A percentile compares a stretch with the other conserved stretches of the same genome.
Evolutionary conservation across 1,284 basidiomycete species (phyloP).

Genomic region (Sphaerobolus stellatus): DNA sequence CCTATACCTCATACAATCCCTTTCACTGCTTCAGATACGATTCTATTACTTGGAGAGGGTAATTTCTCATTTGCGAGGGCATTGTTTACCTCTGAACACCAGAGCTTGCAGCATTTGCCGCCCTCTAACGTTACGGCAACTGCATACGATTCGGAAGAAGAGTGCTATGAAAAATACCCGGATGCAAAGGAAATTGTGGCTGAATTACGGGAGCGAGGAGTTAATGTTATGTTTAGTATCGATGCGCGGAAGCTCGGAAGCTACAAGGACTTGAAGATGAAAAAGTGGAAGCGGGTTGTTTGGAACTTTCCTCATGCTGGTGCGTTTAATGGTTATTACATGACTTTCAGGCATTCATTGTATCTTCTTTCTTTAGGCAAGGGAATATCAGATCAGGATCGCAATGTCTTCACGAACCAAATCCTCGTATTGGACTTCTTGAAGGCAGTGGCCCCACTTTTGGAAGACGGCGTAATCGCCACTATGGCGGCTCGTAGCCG

Average conservation of each 20-base stretch:
- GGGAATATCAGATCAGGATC: constrained; percentile 91
- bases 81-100: constrained; percentile 58
- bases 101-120: constrained; percentile 53
- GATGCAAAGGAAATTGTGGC: constrained; percentile 67
- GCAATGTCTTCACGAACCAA: constrained; percentile 93
- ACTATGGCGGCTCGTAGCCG: constrained; percentile 38
- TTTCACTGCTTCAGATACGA: constrained; percentile 71
- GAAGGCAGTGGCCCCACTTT: constrained; percentile 64
- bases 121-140: constrained; percentile 80
- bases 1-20: constrained; percentile 51
- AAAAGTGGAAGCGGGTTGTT: constrained; percentile 76
- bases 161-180: constrained; percentile 84
- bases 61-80: constrained; percentile 93
- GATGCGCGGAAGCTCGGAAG: constrained; percentile 82
- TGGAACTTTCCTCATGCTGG: constrained; percentile 99
- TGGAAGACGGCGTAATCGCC: constrained; percentile 63
- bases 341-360: background rate
- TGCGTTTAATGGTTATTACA: constrained; percentile 34
- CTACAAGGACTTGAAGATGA: constrained; percentile 50
- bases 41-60: constrained; percentile 92
- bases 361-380: constrained; percentile 55
- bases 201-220: constrained; percentile 58
- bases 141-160: constrained; percentile 78
- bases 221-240: constrained; percentile 76
- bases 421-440: constrained; percentile 85